Evolutionary conservation across 2,329 filamentous ascomycete species (phyloP), one percentile per base, ranked within the genome.

Genomic region (Helotiales sp.): DNA sequence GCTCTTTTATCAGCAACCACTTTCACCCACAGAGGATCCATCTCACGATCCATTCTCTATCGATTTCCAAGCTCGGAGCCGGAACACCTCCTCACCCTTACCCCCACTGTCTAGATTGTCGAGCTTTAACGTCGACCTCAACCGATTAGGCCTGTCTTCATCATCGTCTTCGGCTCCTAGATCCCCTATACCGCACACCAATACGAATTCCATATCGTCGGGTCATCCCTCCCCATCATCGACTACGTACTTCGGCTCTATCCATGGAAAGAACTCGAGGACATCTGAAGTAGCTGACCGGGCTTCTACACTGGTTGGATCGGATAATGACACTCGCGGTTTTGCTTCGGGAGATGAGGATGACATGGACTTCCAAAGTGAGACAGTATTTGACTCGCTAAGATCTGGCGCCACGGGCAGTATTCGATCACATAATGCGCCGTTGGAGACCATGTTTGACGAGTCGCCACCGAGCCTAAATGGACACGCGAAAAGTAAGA

Each of bases 371-470:
- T 85, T 88, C 68, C 87, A 86, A 73, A 91, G 88, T 71, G 89
- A 93, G 66, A 90, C 85, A 17, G 79, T 89, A 55, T 92, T 86
- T 72, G 90, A 93, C 75, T 92, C 89, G 29, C 74, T 91, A 64
- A 86, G 88, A 53, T 92, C 89, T 15, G 79, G 82, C 59, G 86
- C 82, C 36, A 91, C 88, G 9, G 81, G 82, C 60, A 88, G 86
- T 61, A 79, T 82, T 54, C 83, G 86, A 59, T 83, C 84, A 31
- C 81, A 85, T 47, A 85, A 90, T 69, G 88, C 87, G 27, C 88
- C 89, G 15, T 76, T 92, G 50, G 89, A 92, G 68, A 90, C 85
- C 24, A 89, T 92, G 78, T 93, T 92, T 72, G 89, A 93, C 73
- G 89, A 93, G 66, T 90, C 88, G 13, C 88, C 87, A 33, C 82